These are phyloP conservation scores for Cinnamomum micranthum DNA, from an alignment of 164 flowering plant genomes.

Conservation along the genomic window DNA sequence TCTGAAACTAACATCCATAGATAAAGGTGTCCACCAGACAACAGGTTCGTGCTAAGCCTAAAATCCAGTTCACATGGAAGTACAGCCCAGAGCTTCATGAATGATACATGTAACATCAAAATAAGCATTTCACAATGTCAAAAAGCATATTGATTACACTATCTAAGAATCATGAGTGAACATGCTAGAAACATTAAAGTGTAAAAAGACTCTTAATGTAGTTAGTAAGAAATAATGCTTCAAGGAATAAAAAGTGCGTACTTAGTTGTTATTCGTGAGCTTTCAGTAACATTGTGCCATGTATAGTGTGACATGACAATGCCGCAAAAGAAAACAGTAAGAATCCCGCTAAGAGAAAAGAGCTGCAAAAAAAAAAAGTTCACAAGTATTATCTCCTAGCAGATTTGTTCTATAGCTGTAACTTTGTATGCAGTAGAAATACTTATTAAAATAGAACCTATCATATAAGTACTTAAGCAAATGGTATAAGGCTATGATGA, in stretches of 20 bases:
- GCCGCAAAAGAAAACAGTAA: conserved; percentile 57
- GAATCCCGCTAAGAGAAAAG: conserved; percentile 54
- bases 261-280: conserved; percentile 48
- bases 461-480: no score
- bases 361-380: conserved; percentile 39
- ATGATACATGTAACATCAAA: no score
- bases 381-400: no score
- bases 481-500: no score
- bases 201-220: background rate
- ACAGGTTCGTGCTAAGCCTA: no score
- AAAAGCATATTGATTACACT: background rate
- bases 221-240: background rate
- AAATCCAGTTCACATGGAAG: no score
- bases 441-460: no score
- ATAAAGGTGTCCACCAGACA: no score
- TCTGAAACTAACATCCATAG: no score
- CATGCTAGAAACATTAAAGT: background rate
- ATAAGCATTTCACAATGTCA: background rate
- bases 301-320: conserved; percentile 63
- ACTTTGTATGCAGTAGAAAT: no score
- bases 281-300: conserved; percentile 57
- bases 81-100: no score
- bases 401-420: no score
- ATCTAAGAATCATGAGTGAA: background rate
- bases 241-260: conserved; percentile 9